Base-by-base conservation (phyloP, 345 rosid species). In the Erucastrum elatum region DNA sequence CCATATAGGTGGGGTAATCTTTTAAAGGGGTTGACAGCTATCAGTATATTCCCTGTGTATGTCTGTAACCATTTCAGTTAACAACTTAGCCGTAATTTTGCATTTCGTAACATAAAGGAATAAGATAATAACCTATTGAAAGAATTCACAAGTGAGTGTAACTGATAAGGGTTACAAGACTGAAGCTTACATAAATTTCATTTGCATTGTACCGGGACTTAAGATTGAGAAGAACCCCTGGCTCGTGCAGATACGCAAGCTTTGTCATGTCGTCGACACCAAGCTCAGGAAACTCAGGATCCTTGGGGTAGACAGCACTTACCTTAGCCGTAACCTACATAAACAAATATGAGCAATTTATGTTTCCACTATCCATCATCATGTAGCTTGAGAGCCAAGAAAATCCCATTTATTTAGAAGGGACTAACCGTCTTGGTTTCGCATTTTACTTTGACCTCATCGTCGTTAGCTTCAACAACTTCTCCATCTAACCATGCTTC, bases 231-330 rank as follows among this genome's bases (percentile, higher is more conserved):
- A 95, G 83, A 79, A 95, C 92, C 79, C 99, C 99, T 34, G 99
- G 98, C 82, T 93, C 99, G 71, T 95, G 99, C 72, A 95, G 80
- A 88, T 95, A 91, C 37, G 99, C 90, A 69, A 95, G 88, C 87
- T 85, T 95, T 64, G 96, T 93, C 99, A 95, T 93, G 84, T 95
- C 99, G 72, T 95, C 99, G 81, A 93, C 91, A 0, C 99, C 99
- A 35, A 84, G 82, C 61, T 84, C 86, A 67, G 99, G 99, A 75
- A 88, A 89, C 83, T 93, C 98, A 5, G 96, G 82, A 86, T 95
- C 99, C 82, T 88, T 90, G 15, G 91, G 91, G 77, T 90, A 83
- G 56, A 84, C 84, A 77, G 77, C 82, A 66, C 88, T 85, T 51
- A 72, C 85, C 75, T 93, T 91, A 58, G 82, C 88, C 70, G 84